Base-by-base conservation (phyloP, 2,329 filamentous ascomycete species). In the Ophiostoma perfectum region DNA sequence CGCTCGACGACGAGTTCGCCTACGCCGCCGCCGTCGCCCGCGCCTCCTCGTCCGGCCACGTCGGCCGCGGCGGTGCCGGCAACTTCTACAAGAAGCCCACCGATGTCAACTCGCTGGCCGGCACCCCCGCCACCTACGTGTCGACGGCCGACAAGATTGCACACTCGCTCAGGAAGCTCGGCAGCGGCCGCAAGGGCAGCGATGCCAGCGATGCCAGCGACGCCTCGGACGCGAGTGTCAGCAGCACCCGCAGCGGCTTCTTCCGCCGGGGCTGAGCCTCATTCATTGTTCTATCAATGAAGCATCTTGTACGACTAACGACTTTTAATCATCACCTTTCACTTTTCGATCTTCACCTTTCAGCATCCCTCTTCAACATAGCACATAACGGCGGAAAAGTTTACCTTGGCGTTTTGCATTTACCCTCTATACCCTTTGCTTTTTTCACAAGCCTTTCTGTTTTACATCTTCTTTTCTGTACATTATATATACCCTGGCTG, bases 1-100 rank as follows among this genome's bases (percentile, higher is more conserved):
- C 82, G 70, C 91, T 91, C 78, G 87, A 89, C 76, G 87, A 89
- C 79, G 87, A 89, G 76, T 84, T 86, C 73, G 78, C 81, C 73
- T 81, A 83, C 71, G 83, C 85, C 74, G 81, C 82, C 73, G 79
- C 82, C 69, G 79, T 84, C 67, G 81, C 82, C 74, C 79, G 81
- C 72, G 78, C 82, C 73, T 79, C 83, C 67, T 80, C 83, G 36
- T 78, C 82, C 36, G 86, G 85, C 78, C 82, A 87, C 77, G 84
- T 88, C 72, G 87, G 87, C 70, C 85, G 87, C 63, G 87, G 87
- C 71, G 87, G 87, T 67, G 86, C 86, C 36, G 87, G 86, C 71
- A 90, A 90, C 79, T 74, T 81, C 72, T 79, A 70, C 42, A 70
- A 63, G 71, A 66, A 41, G 64, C n/a, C 41, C 27, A 62, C 66